A percentile compares a stretch with the other conserved stretches of the same genome.
Conservation (phyloP, 2,329 filamentous ascomycete species). For the Emmonsia crescens region DNA sequence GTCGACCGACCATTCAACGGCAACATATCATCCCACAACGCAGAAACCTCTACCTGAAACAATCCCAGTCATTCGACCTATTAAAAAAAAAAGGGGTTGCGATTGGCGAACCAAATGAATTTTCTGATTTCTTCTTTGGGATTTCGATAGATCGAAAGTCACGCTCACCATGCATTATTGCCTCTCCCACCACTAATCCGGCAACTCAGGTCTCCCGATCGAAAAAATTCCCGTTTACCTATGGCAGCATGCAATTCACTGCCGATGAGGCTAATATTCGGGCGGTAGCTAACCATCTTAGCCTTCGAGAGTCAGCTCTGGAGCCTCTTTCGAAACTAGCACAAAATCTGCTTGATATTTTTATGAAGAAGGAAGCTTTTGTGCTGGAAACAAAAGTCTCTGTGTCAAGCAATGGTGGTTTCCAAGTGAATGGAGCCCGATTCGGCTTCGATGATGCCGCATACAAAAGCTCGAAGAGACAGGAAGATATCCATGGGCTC, state of each 20-base stretch:
- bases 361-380: conserved; percentile 55
- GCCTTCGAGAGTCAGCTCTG: conserved; percentile 39
- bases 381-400: conserved; percentile 45
- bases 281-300: conserved; percentile 38
- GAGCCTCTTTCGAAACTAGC: conserved; percentile 41
- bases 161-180: conserved; percentile 53
- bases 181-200: conserved; percentile 42
- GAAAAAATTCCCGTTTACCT: conserved; percentile 52
- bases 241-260: conserved; percentile 38
- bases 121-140: conserved; percentile 44
- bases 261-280: conserved; percentile 34
- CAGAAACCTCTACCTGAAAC: conserved; percentile 46
- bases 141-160: conserved; percentile 55
- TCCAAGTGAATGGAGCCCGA: conserved; percentile 45
- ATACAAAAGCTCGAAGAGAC: conserved; percentile 50
- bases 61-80: conserved; percentile 44
- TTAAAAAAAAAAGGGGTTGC: conserved; percentile 43
- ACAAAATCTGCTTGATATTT: conserved; percentile 46
- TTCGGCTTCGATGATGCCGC: conserved; percentile 63
- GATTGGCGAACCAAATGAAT: conserved; percentile 28
- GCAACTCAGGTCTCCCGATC: conserved; percentile 34
- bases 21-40: conserved; percentile 25
- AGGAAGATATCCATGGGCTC: conserved; percentile 49
- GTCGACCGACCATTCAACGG: conserved; percentile 8
- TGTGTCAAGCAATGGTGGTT: conserved; percentile 27